These are phyloP conservation scores for Scortechinia acanthostroma DNA, from an alignment of 2,329 filamentous ascomycete species.

Conservation along the genomic window DNA sequence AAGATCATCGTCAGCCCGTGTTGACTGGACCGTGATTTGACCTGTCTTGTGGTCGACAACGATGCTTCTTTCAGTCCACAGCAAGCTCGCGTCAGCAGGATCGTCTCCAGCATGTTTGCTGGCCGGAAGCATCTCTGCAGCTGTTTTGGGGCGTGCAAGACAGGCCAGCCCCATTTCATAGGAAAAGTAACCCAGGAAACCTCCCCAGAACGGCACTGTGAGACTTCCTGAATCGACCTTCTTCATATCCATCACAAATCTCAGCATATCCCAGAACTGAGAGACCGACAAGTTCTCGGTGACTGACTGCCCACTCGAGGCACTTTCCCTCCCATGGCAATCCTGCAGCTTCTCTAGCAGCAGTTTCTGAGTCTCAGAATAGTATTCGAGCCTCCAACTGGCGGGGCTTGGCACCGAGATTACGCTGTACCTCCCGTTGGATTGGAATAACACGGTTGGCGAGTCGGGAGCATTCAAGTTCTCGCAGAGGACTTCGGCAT, in stretches of 20 bases:
- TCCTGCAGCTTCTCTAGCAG: neutral
- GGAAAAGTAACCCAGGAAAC: slow-evolving; percentile 1
- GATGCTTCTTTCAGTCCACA: neutral
- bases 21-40: neutral
- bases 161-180: neutral
- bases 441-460: slow-evolving; percentile 1
- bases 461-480: neutral
- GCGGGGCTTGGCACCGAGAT: neutral
- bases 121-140: neutral
- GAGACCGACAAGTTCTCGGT: neutral
- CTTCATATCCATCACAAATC: slow-evolving; percentile 1
- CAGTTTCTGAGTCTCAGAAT: neutral
- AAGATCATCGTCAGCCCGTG: neutral
- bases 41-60: neutral
- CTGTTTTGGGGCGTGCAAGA: neutral
- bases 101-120: neutral
- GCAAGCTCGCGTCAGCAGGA: neutral
- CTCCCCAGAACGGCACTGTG: neutral
- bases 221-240: neutral
- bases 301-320: neutral
- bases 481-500: neutral
- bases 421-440: neutral
- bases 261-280: neutral
- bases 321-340: neutral
- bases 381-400: neutral